A percentile compares a stretch with the other conserved stretches of the same genome.
These are phyloP conservation scores for Prunus campanulata DNA, from an alignment of 306 rosid species.

Conservation along the genomic window DNA sequence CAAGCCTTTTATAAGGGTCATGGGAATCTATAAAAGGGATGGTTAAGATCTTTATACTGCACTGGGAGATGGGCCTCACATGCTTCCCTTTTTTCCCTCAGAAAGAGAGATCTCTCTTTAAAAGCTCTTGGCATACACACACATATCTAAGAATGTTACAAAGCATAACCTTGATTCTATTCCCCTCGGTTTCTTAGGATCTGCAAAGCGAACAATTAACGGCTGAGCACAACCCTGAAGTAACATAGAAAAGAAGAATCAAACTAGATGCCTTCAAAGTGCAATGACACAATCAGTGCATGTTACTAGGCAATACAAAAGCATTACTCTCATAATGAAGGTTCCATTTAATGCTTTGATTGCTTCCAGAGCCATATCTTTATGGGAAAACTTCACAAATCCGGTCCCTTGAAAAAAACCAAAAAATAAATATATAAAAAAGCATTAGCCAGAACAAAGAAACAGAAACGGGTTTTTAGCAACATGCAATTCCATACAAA, in stretches of 20 bases:
- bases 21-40: background rate
- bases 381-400: slow-evolving; percentile 68
- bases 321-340: slow-evolving; percentile 68
- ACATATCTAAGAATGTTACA: slow-evolving; percentile 5
- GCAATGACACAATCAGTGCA: slow-evolving; percentile 15
- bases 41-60: background rate
- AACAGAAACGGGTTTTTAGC: background rate
- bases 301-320: slow-evolving; percentile 17
- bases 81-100: background rate
- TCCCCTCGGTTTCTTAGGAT: slow-evolving; percentile 68
- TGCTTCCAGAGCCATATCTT: slow-evolving; percentile 79
- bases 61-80: background rate
- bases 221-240: slow-evolving; percentile 82
- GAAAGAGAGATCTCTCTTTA: background rate
- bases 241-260: slow-evolving; percentile 15
- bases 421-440: slow-evolving; percentile 19
- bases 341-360: slow-evolving; percentile 71
- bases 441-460: slow-evolving; percentile 10
- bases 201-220: slow-evolving; percentile 86
- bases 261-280: slow-evolving; percentile 25
- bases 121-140: background rate
- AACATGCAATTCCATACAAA: background rate
- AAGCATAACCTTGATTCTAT: slow-evolving; percentile 70
- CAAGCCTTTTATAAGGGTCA: background rate
- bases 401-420: slow-evolving; percentile 59